Evolutionary conservation across 2,329 filamentous ascomycete species (phyloP).

Genomic region (Pseudogymnoascus sp.): DNA sequence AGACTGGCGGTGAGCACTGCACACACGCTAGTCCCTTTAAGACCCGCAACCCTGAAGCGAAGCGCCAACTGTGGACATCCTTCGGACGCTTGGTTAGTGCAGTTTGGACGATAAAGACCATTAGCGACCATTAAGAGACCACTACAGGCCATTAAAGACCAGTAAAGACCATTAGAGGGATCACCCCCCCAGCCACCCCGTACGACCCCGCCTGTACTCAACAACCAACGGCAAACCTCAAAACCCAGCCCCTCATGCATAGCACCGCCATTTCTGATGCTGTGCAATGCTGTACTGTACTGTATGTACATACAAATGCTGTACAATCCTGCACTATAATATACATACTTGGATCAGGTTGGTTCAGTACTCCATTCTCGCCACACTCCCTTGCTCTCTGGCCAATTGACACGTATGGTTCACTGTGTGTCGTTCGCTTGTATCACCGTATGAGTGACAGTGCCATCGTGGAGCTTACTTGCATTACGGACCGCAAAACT

Average conservation of each 20-base stretch:
- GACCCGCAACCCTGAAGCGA: conserved; percentile 5
- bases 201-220: conserved; percentile 1
- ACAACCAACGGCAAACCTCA: neutral
- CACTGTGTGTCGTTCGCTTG: neutral
- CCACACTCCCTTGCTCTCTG: neutral
- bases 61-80: neutral
- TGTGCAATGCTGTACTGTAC: neutral
- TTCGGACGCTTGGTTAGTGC: neutral
- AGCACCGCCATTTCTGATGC: neutral
- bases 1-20: conserved; percentile 10
- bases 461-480: conserved; percentile 4
- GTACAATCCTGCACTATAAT: neutral
- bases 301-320: neutral
- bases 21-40: neutral
- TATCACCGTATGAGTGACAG: conserved; percentile 1
- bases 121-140: no score
- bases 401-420: conserved; percentile 7
- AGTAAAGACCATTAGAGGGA: neutral
- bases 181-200: conserved; percentile 6
- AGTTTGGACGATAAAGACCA: neutral
- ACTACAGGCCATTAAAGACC: no score
- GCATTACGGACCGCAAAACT: neutral
- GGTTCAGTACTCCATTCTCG: neutral
- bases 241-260: conserved; percentile 4
- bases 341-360: neutral